Percentiles rank a stretch among this genome's conserved stretches.
These are phyloP conservation scores for barley (Hordeum vulgare) DNA, from an alignment of 176 grass and related monocot genomes.

Conservation along the genomic window DNA sequence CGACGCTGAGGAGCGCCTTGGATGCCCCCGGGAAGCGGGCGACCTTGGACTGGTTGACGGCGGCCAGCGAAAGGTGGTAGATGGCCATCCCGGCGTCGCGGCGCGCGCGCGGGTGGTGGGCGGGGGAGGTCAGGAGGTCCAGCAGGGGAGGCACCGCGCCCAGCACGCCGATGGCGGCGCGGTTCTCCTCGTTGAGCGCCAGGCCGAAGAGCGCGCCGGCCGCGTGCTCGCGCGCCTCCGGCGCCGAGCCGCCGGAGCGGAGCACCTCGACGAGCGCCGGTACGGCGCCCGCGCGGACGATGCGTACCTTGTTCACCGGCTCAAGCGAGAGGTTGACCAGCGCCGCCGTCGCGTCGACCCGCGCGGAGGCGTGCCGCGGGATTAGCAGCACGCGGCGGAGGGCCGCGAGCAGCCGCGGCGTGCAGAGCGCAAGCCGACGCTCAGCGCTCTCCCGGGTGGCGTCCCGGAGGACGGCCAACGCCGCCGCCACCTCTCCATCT, in stretches of 20 bases:
- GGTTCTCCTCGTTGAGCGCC: conserved; percentile 70
- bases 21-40: conserved; percentile 46
- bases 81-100: conserved; percentile 79
- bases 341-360: conserved; percentile 40
- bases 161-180: conserved; percentile 81
- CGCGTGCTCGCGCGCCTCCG: conserved; percentile 71
- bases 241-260: neutral
- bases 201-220: conserved; percentile 78
- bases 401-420: conserved; percentile 47
- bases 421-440: conserved; percentile 58
- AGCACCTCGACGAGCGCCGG: conserved; percentile 67
- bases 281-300: conserved; percentile 62
- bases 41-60: conserved; percentile 67
- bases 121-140: conserved; percentile 41
- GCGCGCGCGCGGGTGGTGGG: conserved; percentile 29
- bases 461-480: conserved; percentile 36
- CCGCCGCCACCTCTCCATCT: conserved; percentile 23
- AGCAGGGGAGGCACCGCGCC: conserved; percentile 69
- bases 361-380: conserved; percentile 29
- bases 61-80: conserved; percentile 72
- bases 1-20: conserved; percentile 43
- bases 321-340: conserved; percentile 85
- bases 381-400: conserved; percentile 48
- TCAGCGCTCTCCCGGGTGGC: conserved; percentile 63
- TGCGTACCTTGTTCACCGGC: conserved; percentile 56